Evolutionary conservation across 2,329 filamentous ascomycete genomes (phyloP).

Genomic region (Tetracladium maxilliforme): DNA sequence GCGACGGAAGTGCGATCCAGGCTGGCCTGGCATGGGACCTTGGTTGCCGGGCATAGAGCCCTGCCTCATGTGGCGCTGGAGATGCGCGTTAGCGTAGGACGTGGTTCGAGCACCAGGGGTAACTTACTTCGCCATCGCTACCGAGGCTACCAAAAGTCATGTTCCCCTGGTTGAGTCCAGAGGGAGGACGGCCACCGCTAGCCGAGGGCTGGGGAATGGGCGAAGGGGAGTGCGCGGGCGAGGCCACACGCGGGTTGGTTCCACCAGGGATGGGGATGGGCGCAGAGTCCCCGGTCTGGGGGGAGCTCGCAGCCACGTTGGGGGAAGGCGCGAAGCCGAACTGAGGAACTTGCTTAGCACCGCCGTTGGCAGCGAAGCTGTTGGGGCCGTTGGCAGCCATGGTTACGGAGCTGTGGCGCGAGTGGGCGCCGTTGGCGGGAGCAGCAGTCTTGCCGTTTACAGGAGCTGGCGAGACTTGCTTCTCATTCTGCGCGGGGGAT

Average conservation of each 20-base stretch:
- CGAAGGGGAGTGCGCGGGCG: slow-evolving; percentile 77
- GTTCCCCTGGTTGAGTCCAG: slow-evolving; percentile 49
- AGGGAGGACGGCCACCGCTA: slow-evolving; percentile 73
- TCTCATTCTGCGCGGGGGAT: slow-evolving; percentile 41
- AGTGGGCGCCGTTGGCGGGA: slow-evolving; percentile 63
- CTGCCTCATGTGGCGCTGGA: slow-evolving; percentile 54
- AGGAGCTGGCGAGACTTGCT: slow-evolving; percentile 55
- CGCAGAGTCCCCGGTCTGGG: slow-evolving; percentile 35
- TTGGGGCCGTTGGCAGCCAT: slow-evolving; percentile 74
- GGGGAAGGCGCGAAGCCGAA: slow-evolving; percentile 69
- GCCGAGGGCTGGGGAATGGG: slow-evolving; percentile 82
- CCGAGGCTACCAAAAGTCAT: slow-evolving; percentile 73
- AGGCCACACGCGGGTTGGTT: slow-evolving; percentile 60
- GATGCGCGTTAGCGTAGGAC: slow-evolving; percentile 6
- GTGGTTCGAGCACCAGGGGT: slow-evolving; percentile 3
- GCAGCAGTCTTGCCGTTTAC: slow-evolving; percentile 74
- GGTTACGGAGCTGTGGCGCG: slow-evolving; percentile 77
- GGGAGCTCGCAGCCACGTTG: slow-evolving; percentile 50
- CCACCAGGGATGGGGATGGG: slow-evolving; percentile 48
- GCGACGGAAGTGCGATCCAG: slow-evolving; percentile 70
- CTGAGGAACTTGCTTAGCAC: slow-evolving; percentile 54
- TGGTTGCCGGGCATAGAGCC: slow-evolving; percentile 47
- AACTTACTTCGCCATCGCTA: slow-evolving; percentile 66
- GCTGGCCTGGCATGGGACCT: slow-evolving; percentile 46
- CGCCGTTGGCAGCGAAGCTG: slow-evolving; percentile 66